Evolutionary conservation across 352 stramenopile species (phyloP).

Genomic region (Pythium myriotylum): DNA sequence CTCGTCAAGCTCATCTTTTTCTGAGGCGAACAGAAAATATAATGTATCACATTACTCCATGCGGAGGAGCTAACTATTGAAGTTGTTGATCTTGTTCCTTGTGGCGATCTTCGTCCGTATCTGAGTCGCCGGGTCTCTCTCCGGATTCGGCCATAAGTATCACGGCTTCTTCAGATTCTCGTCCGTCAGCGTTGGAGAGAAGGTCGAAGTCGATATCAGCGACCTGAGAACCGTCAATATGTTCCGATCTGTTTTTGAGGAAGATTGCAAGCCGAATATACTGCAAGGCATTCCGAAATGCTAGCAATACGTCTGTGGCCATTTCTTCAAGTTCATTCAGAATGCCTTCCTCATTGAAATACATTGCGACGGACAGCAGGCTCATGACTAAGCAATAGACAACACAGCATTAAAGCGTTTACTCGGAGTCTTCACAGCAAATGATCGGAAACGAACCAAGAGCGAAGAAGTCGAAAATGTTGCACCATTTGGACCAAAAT

Average conservation of each 20-base stretch:
- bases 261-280: slow-evolving; percentile 84
- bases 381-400: slow-evolving; percentile 57
- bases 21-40: slow-evolving; percentile 35
- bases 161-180: slow-evolving; percentile 11
- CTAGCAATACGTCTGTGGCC: slow-evolving; percentile 70
- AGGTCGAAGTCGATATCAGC: slow-evolving; percentile 32
- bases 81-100: background rate
- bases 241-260: slow-evolving; percentile 54
- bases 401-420: background rate
- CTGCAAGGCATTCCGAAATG: slow-evolving; percentile 77
- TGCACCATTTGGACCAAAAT: slow-evolving; percentile 86
- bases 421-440: background rate
- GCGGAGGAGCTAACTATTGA: too few species aligned
- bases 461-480: slow-evolving; percentile 83
- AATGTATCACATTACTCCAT: slow-evolving; percentile 6
- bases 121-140: slow-evolving; percentile 6
- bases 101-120: slow-evolving; percentile 15
- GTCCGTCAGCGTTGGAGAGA: slow-evolving; percentile 12
- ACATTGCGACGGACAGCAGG: slow-evolving; percentile 76
- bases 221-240: slow-evolving; percentile 27
- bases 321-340: slow-evolving; percentile 85
- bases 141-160: slow-evolving; percentile 25
- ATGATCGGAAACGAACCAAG: slow-evolving; percentile 46
- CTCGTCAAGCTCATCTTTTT: slow-evolving; percentile 90
- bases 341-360: slow-evolving; percentile 85